Evolutionary conservation across 1,284 basidiomycete genomes (phyloP), one percentile per base, ranked within the genome.

Genomic region (Sphagnurus paluster): DNA sequence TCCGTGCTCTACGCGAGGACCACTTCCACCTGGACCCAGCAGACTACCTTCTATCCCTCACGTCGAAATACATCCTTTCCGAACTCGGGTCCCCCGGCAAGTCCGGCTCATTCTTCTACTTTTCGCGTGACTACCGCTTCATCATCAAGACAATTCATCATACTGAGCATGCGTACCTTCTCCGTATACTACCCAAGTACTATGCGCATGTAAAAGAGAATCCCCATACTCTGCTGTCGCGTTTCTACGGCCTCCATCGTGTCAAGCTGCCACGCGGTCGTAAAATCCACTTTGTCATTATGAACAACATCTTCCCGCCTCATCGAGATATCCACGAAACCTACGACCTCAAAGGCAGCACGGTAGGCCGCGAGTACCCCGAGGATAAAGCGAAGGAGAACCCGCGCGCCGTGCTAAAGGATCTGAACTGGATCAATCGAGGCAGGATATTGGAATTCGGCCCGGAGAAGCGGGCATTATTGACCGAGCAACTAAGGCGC

Each of bases 131-230:
- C 74, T 99, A 98, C 63, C 90, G 95, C 1, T 99, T 98, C 74
- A 99, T 99, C 72, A 99, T 99, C 83, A 99, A 98, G 72, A 99
- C 96, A 14, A 98, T 99, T 55, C 90, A 88, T 26, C 93, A 95
- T 60, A 77, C 80, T 28, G 96, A 99, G 66, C 94, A 98, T 77
- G 93, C 93, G 66, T 98, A 97, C 67, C 74, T 99, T 5, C 79
- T 92, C 20, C 78, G 76, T 16, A 92, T 98, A 52, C 79, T 98
- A 34, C 86, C 84, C 59, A 70, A 86, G 49, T 99, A 98, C 67
- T 84, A 98, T 67, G 76, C 79, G 34, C 94, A 98, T 61, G 82
- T 98, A 50, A 86, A 87, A 64, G 76, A 69, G 33, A 98, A 99
- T 65, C 96, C 96, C 0, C 95, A 99, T 61, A 98, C 96, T 1